These are phyloP conservation scores for Metschnikowia bowlesiae DNA, from an alignment of 805 yeast genomes.

Conservation along the genomic window DNA sequence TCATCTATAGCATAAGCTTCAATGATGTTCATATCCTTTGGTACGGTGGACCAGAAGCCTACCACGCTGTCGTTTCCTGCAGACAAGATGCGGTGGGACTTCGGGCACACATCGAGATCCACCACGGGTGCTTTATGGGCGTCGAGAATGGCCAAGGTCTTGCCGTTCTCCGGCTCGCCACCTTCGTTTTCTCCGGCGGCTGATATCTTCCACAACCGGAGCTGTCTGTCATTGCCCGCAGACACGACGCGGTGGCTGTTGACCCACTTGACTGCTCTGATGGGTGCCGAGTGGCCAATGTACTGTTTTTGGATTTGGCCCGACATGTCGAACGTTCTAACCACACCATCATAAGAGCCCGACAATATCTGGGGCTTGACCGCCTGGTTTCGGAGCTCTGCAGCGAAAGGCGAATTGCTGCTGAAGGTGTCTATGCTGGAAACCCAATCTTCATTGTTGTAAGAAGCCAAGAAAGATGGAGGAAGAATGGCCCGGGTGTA, in stretches of 20 bases:
- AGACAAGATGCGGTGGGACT: slow-evolving; percentile 64
- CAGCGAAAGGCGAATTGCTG: slow-evolving; percentile 24
- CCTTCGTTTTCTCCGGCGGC: slow-evolving; percentile 21
- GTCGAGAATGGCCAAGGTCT: slow-evolving; percentile 77
- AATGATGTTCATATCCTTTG: slow-evolving; percentile 70
- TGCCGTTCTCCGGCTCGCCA: slow-evolving; percentile 54
- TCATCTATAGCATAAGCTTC: slow-evolving; percentile 14
- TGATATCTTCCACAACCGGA: slow-evolving; percentile 78
- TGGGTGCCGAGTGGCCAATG: slow-evolving; percentile 84
- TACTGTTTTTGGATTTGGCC: slow-evolving; percentile 79
- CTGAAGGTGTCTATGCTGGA: slow-evolving; percentile 62
- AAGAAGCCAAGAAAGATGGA: slow-evolving; percentile 86
- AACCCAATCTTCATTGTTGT: slow-evolving; percentile 93
- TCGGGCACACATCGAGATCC: slow-evolving; percentile 55
- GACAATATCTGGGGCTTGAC: slow-evolving; percentile 59
- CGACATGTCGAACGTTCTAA: slow-evolving; percentile 78
- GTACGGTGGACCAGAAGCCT: slow-evolving; percentile 84
- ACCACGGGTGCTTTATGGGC: slow-evolving; percentile 91
- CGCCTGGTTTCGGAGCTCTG: slow-evolving; percentile 15
- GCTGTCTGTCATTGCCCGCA: slow-evolving; percentile 83
- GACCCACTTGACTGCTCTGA: slow-evolving; percentile 78
- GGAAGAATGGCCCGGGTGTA: slow-evolving; percentile 92
- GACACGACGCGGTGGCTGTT: slow-evolving; percentile 71
- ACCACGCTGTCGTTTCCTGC: slow-evolving; percentile 78
- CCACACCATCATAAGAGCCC: slow-evolving; percentile 94